phyloP scores from a whole-genome alignment of 169 alveolate genomes.

The Plasmodium fragile region DNA sequence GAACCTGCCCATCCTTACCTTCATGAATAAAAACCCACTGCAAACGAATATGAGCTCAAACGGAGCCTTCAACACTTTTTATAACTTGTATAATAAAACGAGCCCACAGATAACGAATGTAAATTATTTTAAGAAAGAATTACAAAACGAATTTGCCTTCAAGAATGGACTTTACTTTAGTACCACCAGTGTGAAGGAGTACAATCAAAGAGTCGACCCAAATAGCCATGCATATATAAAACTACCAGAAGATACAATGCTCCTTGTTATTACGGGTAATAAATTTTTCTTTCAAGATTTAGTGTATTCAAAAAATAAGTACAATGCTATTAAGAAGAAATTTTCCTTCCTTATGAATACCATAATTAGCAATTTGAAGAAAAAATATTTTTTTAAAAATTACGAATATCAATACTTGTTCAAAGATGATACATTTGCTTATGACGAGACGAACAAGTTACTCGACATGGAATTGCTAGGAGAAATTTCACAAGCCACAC shows the following conservation, averaged over 20 bases:
- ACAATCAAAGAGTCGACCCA: constrained; percentile 28
- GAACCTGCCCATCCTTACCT: not conserved
- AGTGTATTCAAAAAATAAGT: constrained; percentile 44
- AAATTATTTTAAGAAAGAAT: constrained; percentile 29
- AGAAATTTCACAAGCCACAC: constrained; percentile 41
- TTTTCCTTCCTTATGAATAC: constrained; percentile 27
- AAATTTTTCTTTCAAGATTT: constrained; percentile 67
- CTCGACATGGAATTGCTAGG: constrained; percentile 51
- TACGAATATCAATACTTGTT: constrained; percentile 50
- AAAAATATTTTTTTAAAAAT: constrained; percentile 43
- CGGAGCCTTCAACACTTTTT: not conserved
- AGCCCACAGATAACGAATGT: not conserved
- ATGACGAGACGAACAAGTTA: constrained; percentile 5
- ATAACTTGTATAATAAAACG: not conserved
- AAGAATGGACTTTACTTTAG: constrained; percentile 57
- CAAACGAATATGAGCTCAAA: constrained; percentile 3
- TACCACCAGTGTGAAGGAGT: constrained; percentile 34
- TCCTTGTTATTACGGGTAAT: constrained; percentile 47
- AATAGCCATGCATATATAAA: constrained; percentile 22
- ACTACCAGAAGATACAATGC: constrained; percentile 41
- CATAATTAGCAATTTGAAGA: constrained; percentile 27
- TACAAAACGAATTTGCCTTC: constrained; percentile 58
- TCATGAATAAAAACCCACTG: not conserved
- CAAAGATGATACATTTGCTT: constrained; percentile 37
- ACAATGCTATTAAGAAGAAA: constrained; percentile 28